Evolutionary conservation across 345 rosid species (phyloP).

Genomic region (Salix caprea): DNA sequence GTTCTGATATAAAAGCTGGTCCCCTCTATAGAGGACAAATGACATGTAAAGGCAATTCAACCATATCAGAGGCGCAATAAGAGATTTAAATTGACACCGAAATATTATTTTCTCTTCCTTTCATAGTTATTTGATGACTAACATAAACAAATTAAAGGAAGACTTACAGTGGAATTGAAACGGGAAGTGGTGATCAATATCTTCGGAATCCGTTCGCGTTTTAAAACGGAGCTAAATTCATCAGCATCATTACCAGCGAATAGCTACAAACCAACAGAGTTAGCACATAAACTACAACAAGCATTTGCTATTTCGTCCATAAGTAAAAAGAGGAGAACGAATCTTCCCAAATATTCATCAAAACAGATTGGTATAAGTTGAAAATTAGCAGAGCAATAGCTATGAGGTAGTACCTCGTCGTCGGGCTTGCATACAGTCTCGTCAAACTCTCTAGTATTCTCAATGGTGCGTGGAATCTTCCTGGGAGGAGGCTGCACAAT

Average conservation of each 20-base stretch:
- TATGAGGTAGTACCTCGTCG: conserved; percentile 58
- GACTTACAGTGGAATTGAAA: conserved; percentile 80
- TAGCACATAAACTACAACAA: conserved; percentile 2
- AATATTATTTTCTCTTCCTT: background rate
- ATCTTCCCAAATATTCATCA: background rate
- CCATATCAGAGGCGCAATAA: background rate
- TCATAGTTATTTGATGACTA: background rate
- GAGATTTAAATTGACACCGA: background rate
- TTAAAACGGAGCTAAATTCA: conserved; percentile 67
- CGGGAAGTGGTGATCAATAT: conserved; percentile 87
- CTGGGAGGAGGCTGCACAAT: conserved; percentile 62
- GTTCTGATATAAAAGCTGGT: conserved; percentile 71
- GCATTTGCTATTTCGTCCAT: background rate
- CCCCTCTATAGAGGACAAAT: conserved; percentile 56
- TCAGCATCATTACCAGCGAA: conserved; percentile 87
- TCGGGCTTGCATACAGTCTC: conserved; percentile 89
- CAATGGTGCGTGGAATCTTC: conserved; percentile 71
- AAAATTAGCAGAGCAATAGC: background rate
- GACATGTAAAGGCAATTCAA: conserved; percentile 2
- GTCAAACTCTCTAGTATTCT: conserved; percentile 85
- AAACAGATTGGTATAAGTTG: too few species aligned
- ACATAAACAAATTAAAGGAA: background rate
- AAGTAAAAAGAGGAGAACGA: background rate
- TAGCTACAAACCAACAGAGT: conserved; percentile 38
- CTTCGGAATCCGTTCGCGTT: conserved; percentile 54